phyloP scores from a whole-genome alignment of 345 rosid genomes.

The thale cress (Arabidopsis thaliana) region DNA sequence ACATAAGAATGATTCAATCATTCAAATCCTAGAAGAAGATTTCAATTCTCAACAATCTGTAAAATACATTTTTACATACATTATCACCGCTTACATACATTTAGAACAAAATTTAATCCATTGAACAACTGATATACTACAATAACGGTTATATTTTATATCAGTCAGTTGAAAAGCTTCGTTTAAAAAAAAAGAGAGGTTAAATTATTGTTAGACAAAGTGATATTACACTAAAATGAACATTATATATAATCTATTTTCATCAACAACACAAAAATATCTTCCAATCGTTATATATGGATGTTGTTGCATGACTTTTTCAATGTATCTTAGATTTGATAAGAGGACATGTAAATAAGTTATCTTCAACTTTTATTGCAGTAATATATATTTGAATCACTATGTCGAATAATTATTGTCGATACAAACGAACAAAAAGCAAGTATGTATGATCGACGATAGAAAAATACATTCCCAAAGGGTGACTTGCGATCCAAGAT shows the following conservation, averaged over 20 bases:
- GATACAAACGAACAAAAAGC: background rate
- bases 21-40: slow-evolving; percentile 10
- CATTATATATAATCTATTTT: background rate
- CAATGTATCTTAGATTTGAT: background rate
- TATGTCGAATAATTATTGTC: background rate
- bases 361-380: background rate
- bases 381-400: background rate
- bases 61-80: background rate
- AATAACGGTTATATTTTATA: background rate
- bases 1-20: slow-evolving; percentile 1
- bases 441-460: background rate
- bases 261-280: background rate
- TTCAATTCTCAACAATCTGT: slow-evolving; percentile 15
- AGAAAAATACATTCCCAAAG: no score
- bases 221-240: background rate
- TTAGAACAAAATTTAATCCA: background rate
- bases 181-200: background rate
- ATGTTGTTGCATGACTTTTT: slow-evolving; percentile 20
- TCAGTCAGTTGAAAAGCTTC: background rate
- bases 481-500: slow-evolving; percentile 8
- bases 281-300: slow-evolving; percentile 9
- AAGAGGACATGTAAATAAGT: background rate
- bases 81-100: background rate
- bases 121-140: background rate
- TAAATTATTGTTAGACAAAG: background rate